Percentiles rank a stretch among this genome's conserved stretches.
Evolutionary conservation across 352 stramenopile species (phyloP).

Genomic region (Heterotrichella gracilis): DNA sequence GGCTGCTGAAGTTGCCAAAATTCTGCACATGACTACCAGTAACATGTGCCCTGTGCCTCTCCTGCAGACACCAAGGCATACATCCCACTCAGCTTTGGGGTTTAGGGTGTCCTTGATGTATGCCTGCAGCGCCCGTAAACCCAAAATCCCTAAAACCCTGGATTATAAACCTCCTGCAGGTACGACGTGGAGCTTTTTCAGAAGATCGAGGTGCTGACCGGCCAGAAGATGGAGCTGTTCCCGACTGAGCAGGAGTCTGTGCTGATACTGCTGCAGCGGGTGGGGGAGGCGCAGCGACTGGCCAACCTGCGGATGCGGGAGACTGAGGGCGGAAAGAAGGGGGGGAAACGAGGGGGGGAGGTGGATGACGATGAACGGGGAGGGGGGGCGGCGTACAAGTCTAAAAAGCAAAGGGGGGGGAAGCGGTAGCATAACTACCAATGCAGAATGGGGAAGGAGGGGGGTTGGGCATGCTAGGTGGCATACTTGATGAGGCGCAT

Average conservation of each 20-base stretch:
- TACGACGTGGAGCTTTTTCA: background rate
- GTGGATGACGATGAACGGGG: background rate
- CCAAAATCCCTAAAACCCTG: background rate
- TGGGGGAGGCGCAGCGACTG: slow-evolving; percentile 79
- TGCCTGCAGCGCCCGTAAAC: slow-evolving; percentile 4
- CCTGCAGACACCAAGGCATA: slow-evolving; percentile 17
- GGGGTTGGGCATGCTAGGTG: too few species aligned
- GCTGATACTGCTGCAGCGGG: slow-evolving; percentile 67
- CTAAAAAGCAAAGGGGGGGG: too few species aligned
- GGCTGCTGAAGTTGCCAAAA: too few species aligned
- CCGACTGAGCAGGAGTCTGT: slow-evolving; percentile 12
- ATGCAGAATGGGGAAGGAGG: too few species aligned
- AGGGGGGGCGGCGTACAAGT: background rate
- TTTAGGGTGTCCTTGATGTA: slow-evolving; percentile 15
- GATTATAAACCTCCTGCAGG: background rate
- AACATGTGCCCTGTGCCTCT: slow-evolving; percentile 18
- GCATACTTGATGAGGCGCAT: too few species aligned
- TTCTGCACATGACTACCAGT: slow-evolving; percentile 19
- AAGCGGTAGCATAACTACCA: too few species aligned
- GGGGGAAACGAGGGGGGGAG: background rate
- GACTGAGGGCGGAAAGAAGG: background rate
- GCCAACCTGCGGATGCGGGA: slow-evolving; percentile 52
- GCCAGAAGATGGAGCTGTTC: slow-evolving; percentile 35
- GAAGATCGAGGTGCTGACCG: slow-evolving; percentile 27
- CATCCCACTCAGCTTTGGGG: slow-evolving; percentile 15